A percentile compares a stretch with the other conserved stretches of the same genome.
Evolutionary conservation across 2,329 filamentous ascomycete genomes (phyloP).

Genomic region (Lachnellula hyalina): DNA sequence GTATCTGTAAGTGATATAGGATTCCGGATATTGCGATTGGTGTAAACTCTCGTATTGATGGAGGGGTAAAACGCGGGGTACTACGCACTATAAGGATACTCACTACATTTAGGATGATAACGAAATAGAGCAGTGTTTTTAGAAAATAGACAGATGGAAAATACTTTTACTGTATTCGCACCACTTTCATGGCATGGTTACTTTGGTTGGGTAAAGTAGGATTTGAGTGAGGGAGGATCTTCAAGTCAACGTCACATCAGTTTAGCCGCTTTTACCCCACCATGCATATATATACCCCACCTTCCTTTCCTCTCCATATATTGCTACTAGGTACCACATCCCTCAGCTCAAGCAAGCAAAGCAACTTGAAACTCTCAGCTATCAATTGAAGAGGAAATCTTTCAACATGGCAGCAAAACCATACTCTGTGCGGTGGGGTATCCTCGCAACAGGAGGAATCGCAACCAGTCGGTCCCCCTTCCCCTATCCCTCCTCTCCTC

Average conservation of each 20-base stretch:
- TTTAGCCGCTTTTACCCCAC: conserved; percentile 4
- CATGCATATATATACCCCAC: not conserved
- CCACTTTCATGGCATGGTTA: too few relatives aligned
- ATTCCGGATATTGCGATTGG: too few relatives aligned
- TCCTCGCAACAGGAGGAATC: conserved; percentile 34
- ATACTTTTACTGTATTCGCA: too few relatives aligned
- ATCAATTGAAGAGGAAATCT: not conserved
- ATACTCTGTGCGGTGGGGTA: conserved; percentile 30
- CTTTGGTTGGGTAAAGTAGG: too few relatives aligned
- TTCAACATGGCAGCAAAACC: conserved; percentile 24
- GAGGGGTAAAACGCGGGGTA: too few relatives aligned
- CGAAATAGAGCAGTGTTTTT: too few relatives aligned
- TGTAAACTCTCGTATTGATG: too few relatives aligned
- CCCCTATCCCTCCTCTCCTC: not conserved
- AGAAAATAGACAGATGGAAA: too few relatives aligned
- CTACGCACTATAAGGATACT: too few relatives aligned
- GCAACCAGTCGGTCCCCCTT: conserved; percentile 26
- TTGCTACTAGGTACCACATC: not conserved
- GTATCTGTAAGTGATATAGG: too few relatives aligned
- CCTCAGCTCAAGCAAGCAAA: not conserved
- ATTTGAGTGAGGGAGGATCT: too few relatives aligned
- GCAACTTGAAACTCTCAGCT: not conserved
- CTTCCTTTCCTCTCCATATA: not conserved
- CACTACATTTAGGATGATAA: too few relatives aligned
- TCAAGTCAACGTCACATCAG: conserved; percentile 10